Conservation (phyloP, 768 basidiomycete genomes). For the Terana coerulea region DNA sequence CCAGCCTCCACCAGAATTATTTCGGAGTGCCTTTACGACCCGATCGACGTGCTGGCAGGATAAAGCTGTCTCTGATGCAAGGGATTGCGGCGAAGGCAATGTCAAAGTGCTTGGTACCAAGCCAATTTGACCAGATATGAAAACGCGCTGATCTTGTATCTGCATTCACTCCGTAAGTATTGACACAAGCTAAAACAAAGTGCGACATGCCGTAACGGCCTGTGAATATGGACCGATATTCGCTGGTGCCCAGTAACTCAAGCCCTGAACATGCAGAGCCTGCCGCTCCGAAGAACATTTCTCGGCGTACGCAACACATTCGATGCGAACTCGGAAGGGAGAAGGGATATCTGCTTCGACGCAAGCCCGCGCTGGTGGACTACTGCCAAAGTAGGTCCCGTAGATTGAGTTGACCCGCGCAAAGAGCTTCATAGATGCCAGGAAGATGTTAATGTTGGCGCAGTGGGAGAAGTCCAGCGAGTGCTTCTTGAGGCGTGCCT, state of each 20-base stretch:
- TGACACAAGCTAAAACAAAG: not conserved
- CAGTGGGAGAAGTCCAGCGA: conserved; percentile 54
- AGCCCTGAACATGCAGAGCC: conserved; percentile 88
- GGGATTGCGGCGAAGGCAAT: conserved; percentile 56
- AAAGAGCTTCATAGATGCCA: conserved; percentile 83
- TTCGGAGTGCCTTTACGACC: conserved; percentile 56
- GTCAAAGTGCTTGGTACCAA: conserved; percentile 71
- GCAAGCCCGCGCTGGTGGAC: conserved; percentile 94
- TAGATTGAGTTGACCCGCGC: conserved; percentile 75
- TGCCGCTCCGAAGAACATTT: conserved; percentile 44
- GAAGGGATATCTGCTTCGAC: conserved; percentile 72
- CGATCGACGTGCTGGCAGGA: conserved; percentile 77
- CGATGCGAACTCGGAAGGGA: conserved; percentile 58
- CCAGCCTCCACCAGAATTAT: conserved; percentile 55
- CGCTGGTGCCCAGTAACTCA: conserved; percentile 99
- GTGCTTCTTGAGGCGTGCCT: conserved; percentile 46
- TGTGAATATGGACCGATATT: conserved; percentile 99
- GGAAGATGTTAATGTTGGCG: conserved; percentile 75
- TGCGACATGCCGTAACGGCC: conserved; percentile 65
- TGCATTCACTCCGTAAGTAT: not conserved
- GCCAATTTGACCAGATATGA: conserved; percentile 94
- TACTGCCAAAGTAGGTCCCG: conserved; percentile 77
- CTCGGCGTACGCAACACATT: conserved; percentile 71
- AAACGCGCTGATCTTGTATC: conserved; percentile 57
- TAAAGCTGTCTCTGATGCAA: conserved; percentile 67